Base-by-base conservation (phyloP, 2,329 filamentous ascomycete genomes). In the Penicillium expansum region DNA sequence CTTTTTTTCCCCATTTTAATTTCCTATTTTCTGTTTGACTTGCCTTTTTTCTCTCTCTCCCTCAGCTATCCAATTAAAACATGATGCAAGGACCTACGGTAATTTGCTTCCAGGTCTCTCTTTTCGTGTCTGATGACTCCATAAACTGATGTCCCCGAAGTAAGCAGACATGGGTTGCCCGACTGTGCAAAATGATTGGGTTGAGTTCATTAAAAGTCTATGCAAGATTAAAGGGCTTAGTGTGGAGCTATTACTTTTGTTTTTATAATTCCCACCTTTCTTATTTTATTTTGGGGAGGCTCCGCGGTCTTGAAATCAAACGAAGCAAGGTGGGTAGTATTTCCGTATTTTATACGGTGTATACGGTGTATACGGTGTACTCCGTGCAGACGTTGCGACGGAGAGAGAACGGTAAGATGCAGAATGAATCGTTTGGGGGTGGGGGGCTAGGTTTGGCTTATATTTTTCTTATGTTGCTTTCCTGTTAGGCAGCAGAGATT, bases 401-500 rank as follows among this genome's bases (percentile, higher is more conserved):
- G n/a, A n/a, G n/a, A 33, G 44, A 49, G 32, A 10, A 51, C 56
- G 60, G 56, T 50, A 59, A 52, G 50, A 55, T 57, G 60, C 57
- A 57, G 48, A 43, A 18, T 43, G 27, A 18, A 42, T n/a, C n/a
- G n/a, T n/a, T n/a, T n/a, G n/a, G n/a, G n/a, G n/a, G n/a, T n/a
- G n/a, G n/a, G 5, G 32, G 38, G n/a, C 32, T 44, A 6, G 27
- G 27, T 29, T 7, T 4, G 24, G 24, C 24, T 24, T 3, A 24
- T 24, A 3, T 5, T 24, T 24, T 24, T 24, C 5, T 24, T 24
- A 37, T 41, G 32, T 48, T 43, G 11, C 5, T 55, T 43, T 55
- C 14, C n/a, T n/a, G n/a, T 8, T 32, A 62, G 55, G 60, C 52
- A 61, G 42, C 60, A 59, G 57, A 55, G 60, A 57, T 48, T 33